Percentiles rank a stretch among this genome's conserved stretches.
Conservation (phyloP, 441 rosid genomes). For the Macaranga tanarius region DNA sequence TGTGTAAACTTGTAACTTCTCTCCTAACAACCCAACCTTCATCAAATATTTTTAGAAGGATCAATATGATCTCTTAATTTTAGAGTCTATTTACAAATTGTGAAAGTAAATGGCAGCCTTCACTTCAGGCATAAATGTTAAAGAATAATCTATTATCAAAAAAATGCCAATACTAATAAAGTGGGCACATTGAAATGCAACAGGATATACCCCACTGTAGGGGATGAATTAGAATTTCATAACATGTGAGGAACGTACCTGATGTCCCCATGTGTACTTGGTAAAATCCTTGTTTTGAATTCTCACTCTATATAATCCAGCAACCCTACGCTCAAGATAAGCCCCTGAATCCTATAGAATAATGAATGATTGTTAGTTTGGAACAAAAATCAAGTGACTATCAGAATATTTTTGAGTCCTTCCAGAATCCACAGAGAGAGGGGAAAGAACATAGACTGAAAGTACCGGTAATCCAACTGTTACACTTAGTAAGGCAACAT, state of each 20-base stretch:
- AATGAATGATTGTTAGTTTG: not conserved
- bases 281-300: constrained; percentile 42
- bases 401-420: constrained; percentile 10
- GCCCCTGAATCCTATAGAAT: constrained; percentile 62
- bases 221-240: not conserved
- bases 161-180: not conserved
- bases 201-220: not conserved
- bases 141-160: not conserved
- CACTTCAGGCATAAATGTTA: not conserved
- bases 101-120: not conserved
- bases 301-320: constrained; percentile 47
- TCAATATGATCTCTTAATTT: not conserved
- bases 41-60: constrained; percentile 7
- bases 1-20: constrained; percentile 44
- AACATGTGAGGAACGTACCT: constrained; percentile 35
- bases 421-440: not conserved
- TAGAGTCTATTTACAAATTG: not conserved
- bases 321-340: constrained; percentile 51
- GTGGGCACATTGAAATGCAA: not conserved
- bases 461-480: constrained; percentile 73
- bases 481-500: constrained; percentile 59
- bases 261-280: constrained; percentile 59
- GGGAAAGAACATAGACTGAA: constrained; percentile 19
- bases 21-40: constrained; percentile 71
- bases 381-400: not conserved